Evolutionary conservation across 306 rosid species (phyloP).

Genomic region (Sesbania bispinosa): DNA sequence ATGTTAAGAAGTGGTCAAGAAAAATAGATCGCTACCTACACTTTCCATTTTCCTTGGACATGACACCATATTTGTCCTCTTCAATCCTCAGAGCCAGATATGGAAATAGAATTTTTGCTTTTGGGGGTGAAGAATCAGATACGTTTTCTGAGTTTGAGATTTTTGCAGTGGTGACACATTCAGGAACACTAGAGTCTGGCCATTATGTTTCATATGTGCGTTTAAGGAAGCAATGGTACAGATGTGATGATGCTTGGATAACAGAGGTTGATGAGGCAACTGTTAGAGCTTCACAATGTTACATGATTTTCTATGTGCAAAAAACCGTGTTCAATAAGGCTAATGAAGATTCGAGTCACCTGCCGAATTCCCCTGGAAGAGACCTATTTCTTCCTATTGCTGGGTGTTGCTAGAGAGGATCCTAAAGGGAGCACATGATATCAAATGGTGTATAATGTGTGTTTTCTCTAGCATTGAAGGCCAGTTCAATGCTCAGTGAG

Average conservation of each 20-base stretch:
- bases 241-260: slow-evolving; percentile 90
- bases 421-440: slow-evolving; percentile 5
- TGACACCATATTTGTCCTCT: slow-evolving; percentile 76
- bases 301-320: slow-evolving; percentile 82
- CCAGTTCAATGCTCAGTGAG: neutral
- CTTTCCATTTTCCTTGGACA: slow-evolving; percentile 80
- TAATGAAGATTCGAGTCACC: slow-evolving; percentile 43
- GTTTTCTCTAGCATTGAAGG: neutral
- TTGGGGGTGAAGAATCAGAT: slow-evolving; percentile 71
- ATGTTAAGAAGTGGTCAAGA: slow-evolving; percentile 52
- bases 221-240: slow-evolving; percentile 71
- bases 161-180: slow-evolving; percentile 79
- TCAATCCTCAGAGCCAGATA: slow-evolving; percentile 75
- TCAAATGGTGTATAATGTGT: neutral
- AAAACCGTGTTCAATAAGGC: slow-evolving; percentile 49
- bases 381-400: slow-evolving; percentile 48
- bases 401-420: slow-evolving; percentile 45
- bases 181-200: slow-evolving; percentile 84
- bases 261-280: slow-evolving; percentile 73
- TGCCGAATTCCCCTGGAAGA: slow-evolving; percentile 42
- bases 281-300: slow-evolving; percentile 88
- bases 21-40: slow-evolving; percentile 75
- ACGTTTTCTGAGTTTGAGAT: slow-evolving; percentile 60
- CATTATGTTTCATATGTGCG: slow-evolving; percentile 78
- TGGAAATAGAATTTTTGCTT: slow-evolving; percentile 76